Conservation (phyloP, 2,329 filamentous ascomycete species). For the Claviceps purpurea region DNA sequence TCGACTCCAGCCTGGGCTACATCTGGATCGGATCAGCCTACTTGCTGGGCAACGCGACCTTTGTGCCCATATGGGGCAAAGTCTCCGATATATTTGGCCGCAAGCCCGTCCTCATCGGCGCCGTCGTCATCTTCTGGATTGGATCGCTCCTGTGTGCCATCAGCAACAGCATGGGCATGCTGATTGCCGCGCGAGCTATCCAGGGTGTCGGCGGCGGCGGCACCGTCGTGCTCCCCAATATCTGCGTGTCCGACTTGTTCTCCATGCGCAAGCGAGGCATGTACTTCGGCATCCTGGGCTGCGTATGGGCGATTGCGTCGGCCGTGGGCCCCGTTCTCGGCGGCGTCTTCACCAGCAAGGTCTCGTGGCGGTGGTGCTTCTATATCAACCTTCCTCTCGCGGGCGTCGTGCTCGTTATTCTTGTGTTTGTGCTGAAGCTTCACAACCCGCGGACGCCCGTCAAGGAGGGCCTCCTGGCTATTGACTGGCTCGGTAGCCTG, state of each 20-base stretch:
- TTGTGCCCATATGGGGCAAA: conserved; percentile 57
- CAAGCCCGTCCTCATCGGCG: conserved; percentile 37
- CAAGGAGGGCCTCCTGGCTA: conserved; percentile 46
- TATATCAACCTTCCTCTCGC: conserved; percentile 47
- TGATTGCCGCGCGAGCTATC: conserved; percentile 41
- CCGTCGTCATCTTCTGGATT: conserved; percentile 39
- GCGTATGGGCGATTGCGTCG: conserved; percentile 51
- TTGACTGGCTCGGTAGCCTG: conserved; percentile 43
- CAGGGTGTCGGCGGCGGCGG: conserved; percentile 46
- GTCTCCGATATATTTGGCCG: conserved; percentile 46
- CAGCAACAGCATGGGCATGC: conserved; percentile 33
- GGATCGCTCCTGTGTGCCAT: conserved; percentile 42
- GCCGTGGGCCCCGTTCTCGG: conserved; percentile 54
- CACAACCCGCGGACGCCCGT: conserved; percentile 55
- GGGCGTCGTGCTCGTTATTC: conserved; percentile 31
- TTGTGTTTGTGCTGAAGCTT: conserved; percentile 51
- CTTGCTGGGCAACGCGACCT: conserved; percentile 53
- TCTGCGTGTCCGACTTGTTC: conserved; percentile 43
- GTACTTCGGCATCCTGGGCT: conserved; percentile 39
- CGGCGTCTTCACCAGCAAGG: conserved; percentile 51
- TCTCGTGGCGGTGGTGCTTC: conserved; percentile 58
- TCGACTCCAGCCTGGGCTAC: conserved; percentile 56
- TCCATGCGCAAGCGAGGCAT: conserved; percentile 36
- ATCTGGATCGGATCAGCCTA: conserved; percentile 68
- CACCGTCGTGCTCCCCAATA: conserved; percentile 46